Evolutionary conservation across 352 stramenopile genomes (phyloP).

Genomic region (Thraustotheca clavata): DNA sequence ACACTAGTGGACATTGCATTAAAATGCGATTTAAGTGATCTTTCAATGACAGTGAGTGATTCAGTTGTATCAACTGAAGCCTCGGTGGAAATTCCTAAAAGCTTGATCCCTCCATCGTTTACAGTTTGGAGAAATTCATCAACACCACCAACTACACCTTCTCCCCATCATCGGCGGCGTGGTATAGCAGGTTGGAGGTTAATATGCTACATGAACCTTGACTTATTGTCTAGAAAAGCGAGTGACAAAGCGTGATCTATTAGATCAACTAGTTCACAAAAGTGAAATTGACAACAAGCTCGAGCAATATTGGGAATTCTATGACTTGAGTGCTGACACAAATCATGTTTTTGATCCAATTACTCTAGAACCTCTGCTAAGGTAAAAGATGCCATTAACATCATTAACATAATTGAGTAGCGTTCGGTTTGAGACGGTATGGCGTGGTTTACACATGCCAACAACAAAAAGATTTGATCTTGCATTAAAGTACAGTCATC

Average conservation of each 20-base stretch:
- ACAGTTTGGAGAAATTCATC: conserved; percentile 35
- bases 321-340: conserved; percentile 5
- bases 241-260: background rate
- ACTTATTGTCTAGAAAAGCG: background rate
- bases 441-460: conserved; percentile 53
- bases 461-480: conserved; percentile 55
- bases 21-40: conserved; percentile 51
- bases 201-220: background rate
- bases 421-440: conserved; percentile 52
- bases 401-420: conserved; percentile 3
- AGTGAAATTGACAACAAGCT: background rate
- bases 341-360: conserved; percentile 49
- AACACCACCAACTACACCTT: conserved; percentile 44
- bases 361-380: conserved; percentile 48
- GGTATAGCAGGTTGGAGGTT: background rate
- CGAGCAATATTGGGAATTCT: background rate
- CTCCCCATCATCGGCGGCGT: conserved; percentile 33
- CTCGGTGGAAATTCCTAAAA: conserved; percentile 36
- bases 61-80: conserved; percentile 28
- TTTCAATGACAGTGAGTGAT: conserved; percentile 31
- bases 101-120: conserved; percentile 21
- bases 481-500: conserved; percentile 65
- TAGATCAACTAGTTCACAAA: conserved; percentile 4
- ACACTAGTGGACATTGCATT: conserved; percentile 64
- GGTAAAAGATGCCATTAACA: background rate